Evolutionary conservation across 306 rosid species (phyloP).

Genomic region (Hylodesmum podocarpum): DNA sequence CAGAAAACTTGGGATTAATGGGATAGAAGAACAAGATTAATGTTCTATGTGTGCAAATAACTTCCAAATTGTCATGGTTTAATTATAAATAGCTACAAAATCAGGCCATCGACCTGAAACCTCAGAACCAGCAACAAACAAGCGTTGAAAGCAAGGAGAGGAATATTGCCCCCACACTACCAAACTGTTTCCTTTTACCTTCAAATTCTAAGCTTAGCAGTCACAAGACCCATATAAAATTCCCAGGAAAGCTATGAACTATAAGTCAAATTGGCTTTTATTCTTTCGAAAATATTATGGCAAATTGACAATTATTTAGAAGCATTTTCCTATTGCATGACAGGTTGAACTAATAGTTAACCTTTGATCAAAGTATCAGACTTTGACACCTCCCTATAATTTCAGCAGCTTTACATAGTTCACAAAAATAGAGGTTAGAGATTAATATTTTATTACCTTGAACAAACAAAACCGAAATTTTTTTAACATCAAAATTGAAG

Average conservation of each 20-base stretch:
- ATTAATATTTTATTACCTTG: background rate
- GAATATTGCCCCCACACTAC: background rate
- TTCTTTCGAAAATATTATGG: background rate
- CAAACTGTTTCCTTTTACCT: background rate
- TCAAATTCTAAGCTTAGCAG: background rate
- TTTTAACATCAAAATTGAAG: background rate
- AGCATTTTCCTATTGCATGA: background rate
- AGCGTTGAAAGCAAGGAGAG: background rate
- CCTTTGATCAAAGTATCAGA: background rate
- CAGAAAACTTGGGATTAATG: background rate
- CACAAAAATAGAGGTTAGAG: background rate
- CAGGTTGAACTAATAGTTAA: background rate
- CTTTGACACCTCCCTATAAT: background rate
- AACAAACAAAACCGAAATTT: background rate
- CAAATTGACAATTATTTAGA: background rate
- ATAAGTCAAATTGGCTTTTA: background rate
- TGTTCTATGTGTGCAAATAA: background rate
- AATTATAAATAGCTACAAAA: background rate
- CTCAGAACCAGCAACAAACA: background rate
- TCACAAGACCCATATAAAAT: background rate
- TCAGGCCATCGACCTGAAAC: background rate
- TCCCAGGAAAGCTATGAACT: background rate
- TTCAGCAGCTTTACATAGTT: conserved; percentile 1
- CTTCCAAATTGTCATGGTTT: background rate
- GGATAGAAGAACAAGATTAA: background rate